A percentile compares a stretch with the other conserved stretches of the same genome.
Conservation (phyloP, 208 protist genomes). For the Crithidia expoeki region DNA sequence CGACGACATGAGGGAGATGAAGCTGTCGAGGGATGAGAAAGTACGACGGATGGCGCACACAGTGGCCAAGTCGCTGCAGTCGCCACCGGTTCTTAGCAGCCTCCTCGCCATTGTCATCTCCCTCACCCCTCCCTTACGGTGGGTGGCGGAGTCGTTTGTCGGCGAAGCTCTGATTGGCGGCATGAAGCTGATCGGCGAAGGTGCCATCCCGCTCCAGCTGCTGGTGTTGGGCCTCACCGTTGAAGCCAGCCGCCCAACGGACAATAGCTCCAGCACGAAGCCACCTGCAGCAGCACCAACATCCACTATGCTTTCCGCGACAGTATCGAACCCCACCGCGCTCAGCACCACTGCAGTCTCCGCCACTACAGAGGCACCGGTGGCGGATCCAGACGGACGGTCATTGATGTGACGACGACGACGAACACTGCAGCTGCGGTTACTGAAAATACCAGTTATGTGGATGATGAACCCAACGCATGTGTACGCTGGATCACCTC, state of each 20-base stretch:
- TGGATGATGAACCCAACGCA: too few species aligned
- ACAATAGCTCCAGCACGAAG: slow-evolving; percentile 1
- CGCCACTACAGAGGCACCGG: neutral
- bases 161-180: slow-evolving; percentile 59
- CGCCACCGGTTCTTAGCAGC: slow-evolving; percentile 51
- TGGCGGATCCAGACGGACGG: slow-evolving; percentile 5
- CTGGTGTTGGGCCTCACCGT: slow-evolving; percentile 66
- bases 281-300: neutral
- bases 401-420: slow-evolving; percentile 10
- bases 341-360: neutral
- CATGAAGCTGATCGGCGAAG: slow-evolving; percentile 53
- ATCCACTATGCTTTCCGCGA: neutral
- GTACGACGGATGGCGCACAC: slow-evolving; percentile 19
- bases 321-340: neutral
- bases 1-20: slow-evolving; percentile 7
- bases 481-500: slow-evolving; percentile 15
- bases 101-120: slow-evolving; percentile 65
- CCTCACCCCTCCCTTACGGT: slow-evolving; percentile 66
- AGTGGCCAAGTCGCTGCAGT: slow-evolving; percentile 34
- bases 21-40: neutral
- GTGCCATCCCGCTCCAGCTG: slow-evolving; percentile 67
- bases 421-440: neutral
- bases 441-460: too few species aligned
- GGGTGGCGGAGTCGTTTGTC: slow-evolving; percentile 46
- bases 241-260: slow-evolving; percentile 21